These are phyloP conservation scores for Kwoniella shandongensis DNA, from an alignment of 768 basidiomycete species.

Conservation along the genomic window DNA sequence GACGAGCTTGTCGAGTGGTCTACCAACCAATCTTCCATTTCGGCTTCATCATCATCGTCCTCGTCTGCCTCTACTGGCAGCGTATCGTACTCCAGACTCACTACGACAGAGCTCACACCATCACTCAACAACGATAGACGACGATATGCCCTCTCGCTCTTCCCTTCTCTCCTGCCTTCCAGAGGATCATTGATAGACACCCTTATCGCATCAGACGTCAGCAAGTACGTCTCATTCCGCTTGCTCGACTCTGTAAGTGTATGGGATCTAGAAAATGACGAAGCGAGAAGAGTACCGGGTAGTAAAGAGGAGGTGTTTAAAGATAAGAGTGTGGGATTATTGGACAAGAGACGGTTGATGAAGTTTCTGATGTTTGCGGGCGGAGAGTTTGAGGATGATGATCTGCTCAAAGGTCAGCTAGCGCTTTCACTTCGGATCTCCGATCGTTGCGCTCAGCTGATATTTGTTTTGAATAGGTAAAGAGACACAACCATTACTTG, in stretches of 20 bases:
- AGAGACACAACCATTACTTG: slow-evolving; percentile 61
- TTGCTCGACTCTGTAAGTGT: slow-evolving; percentile 60
- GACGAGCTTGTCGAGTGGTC: slow-evolving; percentile 77
- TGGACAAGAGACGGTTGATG: slow-evolving; percentile 89
- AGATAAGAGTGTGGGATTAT: slow-evolving; percentile 68
- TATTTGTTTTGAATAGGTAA: slow-evolving; percentile 52
- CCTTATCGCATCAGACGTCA: slow-evolving; percentile 76
- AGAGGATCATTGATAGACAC: slow-evolving; percentile 74
- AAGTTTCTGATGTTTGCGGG: slow-evolving; percentile 81
- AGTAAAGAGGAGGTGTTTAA: slow-evolving; percentile 94
- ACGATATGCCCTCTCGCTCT: slow-evolving; percentile 81
- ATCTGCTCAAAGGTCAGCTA: slow-evolving; percentile 33
- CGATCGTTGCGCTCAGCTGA: background rate
- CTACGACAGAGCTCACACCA: slow-evolving; percentile 26
- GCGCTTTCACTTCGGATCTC: background rate
- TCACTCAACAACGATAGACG: slow-evolving; percentile 58
- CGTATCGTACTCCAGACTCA: slow-evolving; percentile 17
- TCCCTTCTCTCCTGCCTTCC: slow-evolving; percentile 76
- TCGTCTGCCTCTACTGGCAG: slow-evolving; percentile 11
- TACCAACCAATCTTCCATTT: slow-evolving; percentile 50
- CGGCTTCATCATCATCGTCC: slow-evolving; percentile 16
- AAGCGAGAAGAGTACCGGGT: slow-evolving; percentile 69
- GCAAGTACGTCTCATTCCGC: slow-evolving; percentile 87
- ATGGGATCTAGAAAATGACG: slow-evolving; percentile 56
- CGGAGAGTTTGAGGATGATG: slow-evolving; percentile 65